Base-by-base conservation (phyloP, 345 rosid species). In the Salix brachista region DNA sequence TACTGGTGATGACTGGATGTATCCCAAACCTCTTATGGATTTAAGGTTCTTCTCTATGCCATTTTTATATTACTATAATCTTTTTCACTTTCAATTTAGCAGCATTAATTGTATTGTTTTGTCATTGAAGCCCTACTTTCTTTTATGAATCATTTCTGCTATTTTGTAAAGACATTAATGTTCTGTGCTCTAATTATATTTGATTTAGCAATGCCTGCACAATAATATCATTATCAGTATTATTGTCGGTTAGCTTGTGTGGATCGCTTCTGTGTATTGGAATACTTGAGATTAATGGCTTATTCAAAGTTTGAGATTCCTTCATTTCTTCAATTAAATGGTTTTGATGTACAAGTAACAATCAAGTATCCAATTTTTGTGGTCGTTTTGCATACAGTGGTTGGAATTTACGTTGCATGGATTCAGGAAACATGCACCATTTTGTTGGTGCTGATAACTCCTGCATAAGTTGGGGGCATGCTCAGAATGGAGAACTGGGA, bases 381-480 rank as follows among this genome's bases (percentile, higher is more conserved):
- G 32, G 23, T 30, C 5, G 28, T 73, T 83, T 77, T 52, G 32
- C 61, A 21, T 67, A 25, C 87, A 96, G 99, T 84, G 99, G 99
- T 61, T 96, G 99, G 99, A 94, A 96, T 77, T 28, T 96, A 66
- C 95, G 97, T 8, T 96, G 97, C 88, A 96, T 96, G 97, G 95
- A 90, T 88, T 96, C 99, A 1, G 99, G 99, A 80, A 89, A 79
- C 80, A 91, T 92, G 98, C 98, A 93, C 83, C 91, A 90, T 83
- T 93, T 96, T 89, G 99, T 96, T 64, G 99, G 99, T 72, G 99
- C 99, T 13, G 97, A 96, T 80, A 77, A 81, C 75, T 96, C 99
- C 72, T 93, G 99, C 95, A 93, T 96, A 72, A 96, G 99, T 77
- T 96, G 98, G 98, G 99, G 99, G 72, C 92, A 87, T 75, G 99